Evolutionary conservation across 2,329 filamentous ascomycete genomes (phyloP), one percentile per base, ranked within the genome.

Genomic region (Lachnellula suecica): DNA sequence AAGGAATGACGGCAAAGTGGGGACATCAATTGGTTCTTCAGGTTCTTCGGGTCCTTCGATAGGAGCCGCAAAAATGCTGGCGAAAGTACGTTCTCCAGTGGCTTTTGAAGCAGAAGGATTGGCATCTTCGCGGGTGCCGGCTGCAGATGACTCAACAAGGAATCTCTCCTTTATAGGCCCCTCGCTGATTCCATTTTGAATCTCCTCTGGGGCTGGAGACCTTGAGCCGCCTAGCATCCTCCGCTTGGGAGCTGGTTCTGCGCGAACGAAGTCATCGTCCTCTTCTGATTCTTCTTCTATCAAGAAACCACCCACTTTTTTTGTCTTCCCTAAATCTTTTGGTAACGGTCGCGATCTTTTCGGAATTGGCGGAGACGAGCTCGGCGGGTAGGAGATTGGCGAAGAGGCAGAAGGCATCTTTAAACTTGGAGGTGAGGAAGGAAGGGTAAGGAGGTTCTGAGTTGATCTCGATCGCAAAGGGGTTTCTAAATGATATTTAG

Each of bases 351-450:
- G 66, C 29, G 70, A 57, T 35, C 74, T 68, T 61, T 77, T 77
- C 8, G 58, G 53, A 2, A 37, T 22, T n/a, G 59, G 59, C 7
- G 67, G 64, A 29, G 65, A 62, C 15, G 64, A 66, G 38, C 59
- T 66, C 11, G 45, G 53, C 9, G 65, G 63, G 42, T 68, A 67
- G 44, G 73, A 64, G 19, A 84, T 69, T 2, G 84, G 80, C 13
- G 84, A 85, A 6, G 84, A 85, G 35, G 79, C 74, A 34, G 78
- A 74, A 23, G 81, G 71, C 83, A 88, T 87, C 40, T 62, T 73
- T 53, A 54, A 24, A 22, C 17, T 52, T 35, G 58, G 56, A 35
- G 74, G 72, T 24, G 74, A 77, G 1, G 72, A 74, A 44, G 49
- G 56, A 52, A 50, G 59, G 56, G 52, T 15, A 45, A 38, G 23